Evolutionary conservation across 805 yeast genomes (phyloP).

Genomic region (Metschnikowia picachoensis): DNA sequence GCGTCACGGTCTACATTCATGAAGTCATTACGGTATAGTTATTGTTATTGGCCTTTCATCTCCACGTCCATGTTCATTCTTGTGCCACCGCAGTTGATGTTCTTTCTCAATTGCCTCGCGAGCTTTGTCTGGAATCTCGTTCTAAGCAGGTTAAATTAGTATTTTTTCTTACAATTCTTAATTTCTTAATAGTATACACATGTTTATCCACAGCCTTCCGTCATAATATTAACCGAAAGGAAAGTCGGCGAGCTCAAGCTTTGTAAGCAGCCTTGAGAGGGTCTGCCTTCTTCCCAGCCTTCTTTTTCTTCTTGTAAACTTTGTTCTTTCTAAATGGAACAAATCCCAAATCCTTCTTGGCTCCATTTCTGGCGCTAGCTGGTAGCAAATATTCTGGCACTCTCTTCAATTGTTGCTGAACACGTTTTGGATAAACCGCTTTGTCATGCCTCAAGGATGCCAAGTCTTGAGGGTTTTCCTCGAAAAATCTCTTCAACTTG

Average conservation of each 20-base stretch:
- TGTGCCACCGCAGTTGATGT: slow-evolving; percentile 47
- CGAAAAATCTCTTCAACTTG: slow-evolving; percentile 88
- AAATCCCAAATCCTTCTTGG: slow-evolving; percentile 57
- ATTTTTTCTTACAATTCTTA: slow-evolving; percentile 13
- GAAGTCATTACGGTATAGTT: slow-evolving; percentile 49
- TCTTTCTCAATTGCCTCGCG: slow-evolving; percentile 57
- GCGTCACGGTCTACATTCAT: slow-evolving; percentile 29
- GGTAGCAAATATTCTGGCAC: slow-evolving; percentile 92
- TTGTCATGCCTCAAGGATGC: slow-evolving; percentile 87
- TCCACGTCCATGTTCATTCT: slow-evolving; percentile 48
- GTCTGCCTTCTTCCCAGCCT: slow-evolving; percentile 46
- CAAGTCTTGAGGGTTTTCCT: slow-evolving; percentile 94
- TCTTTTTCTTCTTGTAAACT: slow-evolving; percentile 41
- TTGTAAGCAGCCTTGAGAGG: slow-evolving; percentile 51
- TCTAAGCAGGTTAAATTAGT: slow-evolving; percentile 21
- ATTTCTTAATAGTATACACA: not conserved
- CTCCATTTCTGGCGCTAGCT: slow-evolving; percentile 58
- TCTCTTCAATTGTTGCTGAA: slow-evolving; percentile 81
- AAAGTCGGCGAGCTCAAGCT: not conserved
- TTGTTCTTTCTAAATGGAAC: slow-evolving; percentile 65
- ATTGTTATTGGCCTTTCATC: slow-evolving; percentile 57
- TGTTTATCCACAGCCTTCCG: not conserved
- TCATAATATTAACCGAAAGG: too few relatives aligned
- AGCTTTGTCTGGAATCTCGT: slow-evolving; percentile 54
- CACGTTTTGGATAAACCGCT: slow-evolving; percentile 76